Evolutionary conservation across 345 rosid genomes (phyloP).

Genomic region (Camelina neglecta): DNA sequence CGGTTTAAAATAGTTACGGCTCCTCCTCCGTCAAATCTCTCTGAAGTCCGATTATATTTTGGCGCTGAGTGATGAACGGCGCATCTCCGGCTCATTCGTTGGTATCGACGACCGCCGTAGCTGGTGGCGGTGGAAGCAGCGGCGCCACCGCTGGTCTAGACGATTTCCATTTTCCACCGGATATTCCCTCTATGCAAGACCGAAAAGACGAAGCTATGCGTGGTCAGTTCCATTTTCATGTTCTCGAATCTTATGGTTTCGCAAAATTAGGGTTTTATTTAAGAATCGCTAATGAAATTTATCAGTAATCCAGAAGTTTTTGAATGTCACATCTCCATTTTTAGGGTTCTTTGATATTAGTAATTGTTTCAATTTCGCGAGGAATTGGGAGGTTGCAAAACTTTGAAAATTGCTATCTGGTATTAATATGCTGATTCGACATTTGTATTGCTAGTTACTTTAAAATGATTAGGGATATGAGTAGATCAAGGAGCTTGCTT

Average conservation of each 20-base stretch:
- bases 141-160: slow-evolving; percentile 55
- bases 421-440: background rate
- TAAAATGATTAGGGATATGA: background rate
- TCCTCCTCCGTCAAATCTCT: background rate
- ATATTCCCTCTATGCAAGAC: slow-evolving; percentile 61
- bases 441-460: slow-evolving; percentile 4
- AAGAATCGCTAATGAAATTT: background rate
- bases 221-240: slow-evolving; percentile 23
- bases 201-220: slow-evolving; percentile 51
- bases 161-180: slow-evolving; percentile 69
- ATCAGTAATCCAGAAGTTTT: background rate
- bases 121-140: slow-evolving; percentile 63
- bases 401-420: background rate
- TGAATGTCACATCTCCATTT: background rate
- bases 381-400: background rate
- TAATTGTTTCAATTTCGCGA: background rate
- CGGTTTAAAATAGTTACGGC: background rate
- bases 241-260: slow-evolving; percentile 4
- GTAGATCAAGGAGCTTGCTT: background rate
- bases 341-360: slow-evolving; percentile 1
- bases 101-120: slow-evolving; percentile 71
- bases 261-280: background rate
- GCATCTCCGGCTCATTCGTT: slow-evolving; percentile 78
- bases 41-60: background rate
- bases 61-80: slow-evolving; percentile 56